phyloP scores from a whole-genome alignment of 2,329 filamentous ascomycete species.

The Leptographium radiaticola region DNA sequence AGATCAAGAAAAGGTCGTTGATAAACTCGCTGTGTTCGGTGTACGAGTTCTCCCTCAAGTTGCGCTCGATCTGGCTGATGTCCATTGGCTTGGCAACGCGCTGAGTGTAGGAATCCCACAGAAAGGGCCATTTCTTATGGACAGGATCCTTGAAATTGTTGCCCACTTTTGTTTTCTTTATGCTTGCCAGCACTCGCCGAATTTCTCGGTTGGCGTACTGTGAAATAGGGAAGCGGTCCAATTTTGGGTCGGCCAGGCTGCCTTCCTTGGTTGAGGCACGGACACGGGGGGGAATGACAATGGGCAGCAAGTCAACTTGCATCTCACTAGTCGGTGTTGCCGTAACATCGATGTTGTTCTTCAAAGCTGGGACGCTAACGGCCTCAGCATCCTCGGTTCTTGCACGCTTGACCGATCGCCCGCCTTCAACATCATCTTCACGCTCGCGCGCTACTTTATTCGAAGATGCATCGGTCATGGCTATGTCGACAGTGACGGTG shows the following conservation, averaged over 20 bases:
- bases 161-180: constrained; percentile 80
- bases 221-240: constrained; percentile 39
- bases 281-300: constrained; percentile 14
- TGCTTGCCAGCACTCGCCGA: constrained; percentile 52
- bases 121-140: constrained; percentile 56
- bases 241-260: constrained; percentile 27
- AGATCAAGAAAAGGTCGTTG: constrained; percentile 62
- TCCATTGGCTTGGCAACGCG: constrained; percentile 71
- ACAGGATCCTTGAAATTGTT: constrained; percentile 67
- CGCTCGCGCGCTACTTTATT: constrained; percentile 60
- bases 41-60: constrained; percentile 60
- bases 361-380: constrained; percentile 9
- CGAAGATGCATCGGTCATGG: constrained; percentile 30
- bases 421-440: constrained; percentile 55
- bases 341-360: not conserved
- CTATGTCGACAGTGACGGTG: constrained; percentile 21
- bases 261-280: constrained; percentile 21
- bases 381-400: constrained; percentile 39
- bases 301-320: constrained; percentile 14
- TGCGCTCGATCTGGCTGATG: constrained; percentile 67
- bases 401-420: constrained; percentile 68
- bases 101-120: constrained; percentile 61
- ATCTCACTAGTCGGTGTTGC: constrained; percentile 5
- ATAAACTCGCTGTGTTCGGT: constrained; percentile 57
- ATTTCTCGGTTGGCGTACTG: constrained; percentile 47